Base-by-base conservation (phyloP, 164 flowering plant genomes). In the Paratinospora sagittata region DNA sequence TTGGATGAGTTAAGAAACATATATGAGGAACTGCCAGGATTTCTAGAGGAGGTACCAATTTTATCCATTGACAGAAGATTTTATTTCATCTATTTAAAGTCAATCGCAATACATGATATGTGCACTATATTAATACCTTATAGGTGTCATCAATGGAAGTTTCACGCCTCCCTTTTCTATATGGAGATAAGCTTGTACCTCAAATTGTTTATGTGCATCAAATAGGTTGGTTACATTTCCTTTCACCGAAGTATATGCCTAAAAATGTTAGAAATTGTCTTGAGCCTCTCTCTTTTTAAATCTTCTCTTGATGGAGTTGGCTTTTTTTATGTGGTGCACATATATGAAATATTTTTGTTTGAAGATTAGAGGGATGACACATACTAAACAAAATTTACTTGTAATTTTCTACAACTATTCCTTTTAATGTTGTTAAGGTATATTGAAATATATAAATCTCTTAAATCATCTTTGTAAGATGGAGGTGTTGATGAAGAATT, bases 1-100 rank as follows among this genome's bases (percentile, higher is more conserved):
- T 82, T 94, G 87, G 98, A 94, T 79, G 98, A 94, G 78, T 81
- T 94, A 76, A 84, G 96, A 84, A 89, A 84, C 74, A 85, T 94
- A 70, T 94, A 92, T 52, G 97, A 94, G 70, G 97, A 87, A 79
- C 75, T 94, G 81, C 98, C 98, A 21, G 91, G 92, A 68, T 87
- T 94, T 79, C 81, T 92, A 61, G 89, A 90, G 70, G 84, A 92
- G 97, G 98, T 90, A 69, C 70, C 41, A 63, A 0, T 14, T 65
- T 69, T 76, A 24, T 24, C 34, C 19, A 72, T 34, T 63, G 49
- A 9, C 33, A 39, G 36, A 21, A 70, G 41, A 72, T 58, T 61
- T 27, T 66, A 30, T 26, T 62, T 71, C 27, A 64, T 43, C 16
- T 36, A 65, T 68, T 61, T 41, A 14, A 33, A n/a, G 3, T 63